A percentile compares a stretch with the other conserved stretches of the same genome.
phyloP scores from a whole-genome alignment of 495 filamentous ascomycete species.

The Cryomyces minteri region DNA sequence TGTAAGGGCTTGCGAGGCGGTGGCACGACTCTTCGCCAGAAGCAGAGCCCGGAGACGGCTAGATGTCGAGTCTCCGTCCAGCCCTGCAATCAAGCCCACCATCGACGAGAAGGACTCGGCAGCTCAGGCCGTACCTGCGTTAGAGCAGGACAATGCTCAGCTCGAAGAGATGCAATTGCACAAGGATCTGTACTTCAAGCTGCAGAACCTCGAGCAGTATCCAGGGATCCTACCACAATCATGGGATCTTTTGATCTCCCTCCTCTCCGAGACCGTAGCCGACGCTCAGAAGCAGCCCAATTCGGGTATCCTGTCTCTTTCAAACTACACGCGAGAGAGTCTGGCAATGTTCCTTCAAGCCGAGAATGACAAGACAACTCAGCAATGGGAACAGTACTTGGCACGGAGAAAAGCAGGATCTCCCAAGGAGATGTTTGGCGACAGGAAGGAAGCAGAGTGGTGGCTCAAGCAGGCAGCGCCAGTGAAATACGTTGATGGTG shows the following conservation, averaged over 20 bases:
- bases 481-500: conserved; percentile 30
- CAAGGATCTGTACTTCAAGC: conserved; percentile 21
- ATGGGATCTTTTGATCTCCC: conserved; percentile 14
- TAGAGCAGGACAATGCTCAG: background rate
- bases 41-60: background rate
- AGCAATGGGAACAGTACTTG: conserved; percentile 20
- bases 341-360: conserved; percentile 17
- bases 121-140: background rate
- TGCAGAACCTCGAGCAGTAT: conserved; percentile 24
- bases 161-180: background rate
- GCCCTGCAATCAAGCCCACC: background rate
- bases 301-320: conserved; percentile 19
- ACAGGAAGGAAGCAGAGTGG: conserved; percentile 20
- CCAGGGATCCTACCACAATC: conserved; percentile 16
- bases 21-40: background rate
- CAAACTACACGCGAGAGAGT: conserved; percentile 12
- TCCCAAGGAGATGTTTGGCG: conserved; percentile 18
- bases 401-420: conserved; percentile 13
- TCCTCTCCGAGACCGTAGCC: conserved; percentile 18
- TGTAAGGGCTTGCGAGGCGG: background rate
- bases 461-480: conserved; percentile 27
- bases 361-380: conserved; percentile 13
- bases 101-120: background rate
- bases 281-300: conserved; percentile 5
- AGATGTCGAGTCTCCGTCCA: background rate